phyloP scores from a whole-genome alignment of 2,329 filamentous ascomycete species.

The Neofusicoccum parvum region DNA sequence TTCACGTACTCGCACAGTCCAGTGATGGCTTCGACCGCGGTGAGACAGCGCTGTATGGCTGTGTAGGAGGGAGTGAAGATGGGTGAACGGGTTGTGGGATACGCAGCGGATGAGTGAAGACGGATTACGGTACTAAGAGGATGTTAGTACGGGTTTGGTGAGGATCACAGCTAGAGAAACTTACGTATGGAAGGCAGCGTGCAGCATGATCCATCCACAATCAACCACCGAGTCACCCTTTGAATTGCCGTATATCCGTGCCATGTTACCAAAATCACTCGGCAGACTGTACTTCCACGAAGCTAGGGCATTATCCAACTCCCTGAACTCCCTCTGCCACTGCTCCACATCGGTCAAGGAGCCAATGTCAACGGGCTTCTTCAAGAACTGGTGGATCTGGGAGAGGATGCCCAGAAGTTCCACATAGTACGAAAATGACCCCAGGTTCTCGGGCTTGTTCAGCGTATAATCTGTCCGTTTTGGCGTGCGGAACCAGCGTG shows the following conservation, averaged over 20 bases:
- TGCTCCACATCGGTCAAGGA: conserved; percentile 81
- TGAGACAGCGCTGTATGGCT: conserved; percentile 79
- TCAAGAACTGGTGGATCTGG: conserved; percentile 84
- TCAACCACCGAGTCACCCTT: conserved; percentile 54
- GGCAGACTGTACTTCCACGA: conserved; percentile 85
- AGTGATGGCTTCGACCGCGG: conserved; percentile 71
- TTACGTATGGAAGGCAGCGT: conserved; percentile 84
- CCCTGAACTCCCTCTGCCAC: conserved; percentile 86
- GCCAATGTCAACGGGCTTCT: conserved; percentile 85
- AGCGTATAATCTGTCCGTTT: conserved; percentile 62
- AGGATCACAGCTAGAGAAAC: conserved; percentile 28
- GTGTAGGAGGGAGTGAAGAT: conserved; percentile 89
- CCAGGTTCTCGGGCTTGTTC: conserved; percentile 76
- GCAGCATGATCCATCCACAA: conserved; percentile 87
- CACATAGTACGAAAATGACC: conserved; percentile 86
- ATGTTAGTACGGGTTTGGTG: neutral
- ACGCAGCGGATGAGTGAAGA: conserved; percentile 87
- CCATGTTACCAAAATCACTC: conserved; percentile 80
- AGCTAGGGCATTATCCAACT: conserved; percentile 77
- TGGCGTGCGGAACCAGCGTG: conserved; percentile 69
- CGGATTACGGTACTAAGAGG: conserved; percentile 71
- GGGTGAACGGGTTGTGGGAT: conserved; percentile 82
- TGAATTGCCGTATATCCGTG: conserved; percentile 64
- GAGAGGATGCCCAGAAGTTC: conserved; percentile 87
- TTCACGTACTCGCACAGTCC: conserved; percentile 78